Evolutionary conservation across 2,329 filamentous ascomycete genomes (phyloP).

Genomic region (Tricladium varicosporioides): DNA sequence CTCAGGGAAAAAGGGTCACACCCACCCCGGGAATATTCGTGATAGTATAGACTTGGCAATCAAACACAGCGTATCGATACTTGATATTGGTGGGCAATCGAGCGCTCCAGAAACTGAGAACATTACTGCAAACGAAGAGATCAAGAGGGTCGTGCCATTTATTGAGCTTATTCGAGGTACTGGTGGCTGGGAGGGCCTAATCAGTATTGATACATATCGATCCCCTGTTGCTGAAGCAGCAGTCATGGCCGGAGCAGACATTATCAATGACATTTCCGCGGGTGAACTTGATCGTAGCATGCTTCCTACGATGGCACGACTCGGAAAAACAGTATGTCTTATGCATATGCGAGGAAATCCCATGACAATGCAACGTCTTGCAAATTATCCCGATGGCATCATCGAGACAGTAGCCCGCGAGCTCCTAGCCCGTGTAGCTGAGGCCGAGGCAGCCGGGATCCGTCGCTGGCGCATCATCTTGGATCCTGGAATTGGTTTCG

Average conservation of each 20-base stretch:
- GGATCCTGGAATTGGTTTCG: slow-evolving; percentile 92
- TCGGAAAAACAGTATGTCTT: slow-evolving; percentile 74
- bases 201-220: slow-evolving; percentile 92
- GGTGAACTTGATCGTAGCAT: slow-evolving; percentile 77
- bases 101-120: slow-evolving; percentile 74
- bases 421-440: slow-evolving; percentile 60
- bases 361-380: slow-evolving; percentile 57
- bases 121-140: slow-evolving; percentile 71
- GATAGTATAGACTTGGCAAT: background rate
- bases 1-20: no score
- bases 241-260: slow-evolving; percentile 76
- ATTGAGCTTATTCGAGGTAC: slow-evolving; percentile 69
- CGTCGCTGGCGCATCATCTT: slow-evolving; percentile 92
- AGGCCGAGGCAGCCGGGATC: slow-evolving; percentile 77
- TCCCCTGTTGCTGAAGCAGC: slow-evolving; percentile 77
- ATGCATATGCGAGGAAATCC: slow-evolving; percentile 75
- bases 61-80: slow-evolving; percentile 68
- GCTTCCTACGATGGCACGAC: slow-evolving; percentile 73
- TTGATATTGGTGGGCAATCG: slow-evolving; percentile 92
- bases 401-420: slow-evolving; percentile 55
- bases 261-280: slow-evolving; percentile 92
- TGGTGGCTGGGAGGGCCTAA: slow-evolving; percentile 59
- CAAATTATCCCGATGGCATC: slow-evolving; percentile 55
- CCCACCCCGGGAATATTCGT: background rate
- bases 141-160: slow-evolving; percentile 74